These are phyloP conservation scores for Fraxinus paxiana DNA, from an alignment of 305 asterid genomes.

Conservation along the genomic window DNA sequence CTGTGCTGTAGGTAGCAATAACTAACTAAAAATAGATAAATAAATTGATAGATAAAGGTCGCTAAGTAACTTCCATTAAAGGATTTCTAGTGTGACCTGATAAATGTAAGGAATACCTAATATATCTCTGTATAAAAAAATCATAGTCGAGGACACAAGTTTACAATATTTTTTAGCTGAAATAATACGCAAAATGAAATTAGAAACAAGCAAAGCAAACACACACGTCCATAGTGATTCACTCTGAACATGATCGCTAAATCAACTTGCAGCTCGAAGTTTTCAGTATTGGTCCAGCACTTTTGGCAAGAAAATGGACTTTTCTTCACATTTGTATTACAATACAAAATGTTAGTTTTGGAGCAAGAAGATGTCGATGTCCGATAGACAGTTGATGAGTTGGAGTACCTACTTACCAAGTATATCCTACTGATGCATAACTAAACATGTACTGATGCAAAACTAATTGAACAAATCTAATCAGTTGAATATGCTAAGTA, in stretches of 20 bases:
- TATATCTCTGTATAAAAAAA: not conserved
- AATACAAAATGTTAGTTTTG: not conserved
- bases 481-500: conserved; percentile 14
- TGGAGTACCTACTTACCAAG: conserved; percentile 2
- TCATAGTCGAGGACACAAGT: not conserved
- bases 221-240: not conserved
- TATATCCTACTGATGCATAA: not conserved
- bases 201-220: not conserved
- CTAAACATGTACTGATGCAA: conserved; percentile 4
- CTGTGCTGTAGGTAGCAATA: not conserved
- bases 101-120: not conserved
- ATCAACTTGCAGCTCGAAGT: not conserved
- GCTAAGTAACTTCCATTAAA: conserved; percentile 1
- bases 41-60: not conserved
- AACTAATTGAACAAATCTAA: not conserved
- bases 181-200: not conserved
- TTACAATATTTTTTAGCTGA: not conserved
- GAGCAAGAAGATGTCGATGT: not conserved
- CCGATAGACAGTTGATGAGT: not conserved
- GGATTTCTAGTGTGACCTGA: not conserved
- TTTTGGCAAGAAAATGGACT: not conserved
- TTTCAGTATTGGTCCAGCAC: not conserved
- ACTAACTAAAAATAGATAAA: not conserved
- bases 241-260: not conserved
- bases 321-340: not conserved